Evolutionary conservation across 768 basidiomycete genomes (phyloP), one percentile per base, ranked within the genome.

Genomic region (Lactifluus echinatus): DNA sequence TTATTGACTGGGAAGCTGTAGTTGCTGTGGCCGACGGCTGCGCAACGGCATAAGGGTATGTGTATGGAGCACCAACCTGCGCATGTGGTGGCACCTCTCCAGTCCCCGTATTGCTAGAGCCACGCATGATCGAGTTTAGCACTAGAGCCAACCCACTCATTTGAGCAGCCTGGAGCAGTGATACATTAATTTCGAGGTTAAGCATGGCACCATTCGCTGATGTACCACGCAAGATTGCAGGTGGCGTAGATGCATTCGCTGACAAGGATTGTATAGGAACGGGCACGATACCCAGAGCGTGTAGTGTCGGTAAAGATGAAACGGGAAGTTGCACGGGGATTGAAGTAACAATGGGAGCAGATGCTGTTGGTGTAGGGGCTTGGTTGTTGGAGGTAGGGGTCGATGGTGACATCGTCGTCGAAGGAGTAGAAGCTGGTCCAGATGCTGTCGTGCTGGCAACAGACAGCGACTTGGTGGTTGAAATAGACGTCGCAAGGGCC

Each of bases 141-240:
- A 90, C 73, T 60, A 84, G 72, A 19, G 85, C 85, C 62, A 89
- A 64, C 14, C 87, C 86, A 66, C 77, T 86, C 82, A 87, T 84
- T 65, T 91, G 89, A n/a, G 79, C 73, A 17, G 81, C 75, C 68
- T 88, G 84, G 53, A 92, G 73, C 19, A 84, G 69, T 15, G 83
- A 82, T 28, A 89, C 81, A 59, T 90, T 89, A 66, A 92, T 86
- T 61, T 91, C 89, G 53, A 92, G 71, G 66, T 78, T 85, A 56
- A 89, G 69, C 75, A 85, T 82, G 19, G 79, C 77, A 12, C 87
- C 87, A 64, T 87, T 83, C 7, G 81, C 78, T 2, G 82, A 81
- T 1, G 85, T 83, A 28, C 86, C 83, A 37, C 83, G 79, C 49
- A 90, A 73, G 15, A 91, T 79, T n/a, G 86, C 88, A n/a, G 84